These are phyloP conservation scores for Trichoderma simmonsii DNA, from an alignment of 2,329 filamentous ascomycete genomes.

Conservation along the genomic window DNA sequence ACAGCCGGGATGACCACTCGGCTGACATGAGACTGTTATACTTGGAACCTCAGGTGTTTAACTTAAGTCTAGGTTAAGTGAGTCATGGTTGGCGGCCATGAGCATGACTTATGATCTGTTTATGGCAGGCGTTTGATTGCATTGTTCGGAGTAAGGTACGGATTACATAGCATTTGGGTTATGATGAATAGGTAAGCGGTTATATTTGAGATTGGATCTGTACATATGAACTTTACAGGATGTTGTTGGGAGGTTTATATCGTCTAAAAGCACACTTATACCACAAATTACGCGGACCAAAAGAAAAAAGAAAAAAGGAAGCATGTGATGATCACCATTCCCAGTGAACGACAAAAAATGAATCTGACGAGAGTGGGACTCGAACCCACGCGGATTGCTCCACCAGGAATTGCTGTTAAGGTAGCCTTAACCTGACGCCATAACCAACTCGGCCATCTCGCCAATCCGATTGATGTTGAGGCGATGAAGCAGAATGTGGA, in stretches of 20 bases:
- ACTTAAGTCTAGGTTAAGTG: neutral
- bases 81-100: neutral
- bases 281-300: too few relatives aligned
- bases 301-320: neutral
- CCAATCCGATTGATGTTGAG: conserved; percentile 1
- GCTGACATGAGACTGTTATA: neutral
- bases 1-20: neutral
- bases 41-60: neutral
- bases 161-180: neutral
- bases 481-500: neutral
- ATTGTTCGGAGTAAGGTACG: neutral
- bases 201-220: neutral
- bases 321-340: neutral
- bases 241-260: neutral
- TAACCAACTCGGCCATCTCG: conserved; percentile 20
- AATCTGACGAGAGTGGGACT: conserved; percentile 22
- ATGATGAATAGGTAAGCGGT: neutral
- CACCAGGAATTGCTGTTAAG: conserved; percentile 21
- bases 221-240: neutral
- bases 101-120: neutral
- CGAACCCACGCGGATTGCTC: conserved; percentile 22
- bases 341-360: neutral
- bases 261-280: neutral
- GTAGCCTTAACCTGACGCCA: conserved; percentile 21
- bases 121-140: neutral